Base-by-base conservation (phyloP, 73 alveolate genomes). In the Paramecium octaurelia region DNA sequence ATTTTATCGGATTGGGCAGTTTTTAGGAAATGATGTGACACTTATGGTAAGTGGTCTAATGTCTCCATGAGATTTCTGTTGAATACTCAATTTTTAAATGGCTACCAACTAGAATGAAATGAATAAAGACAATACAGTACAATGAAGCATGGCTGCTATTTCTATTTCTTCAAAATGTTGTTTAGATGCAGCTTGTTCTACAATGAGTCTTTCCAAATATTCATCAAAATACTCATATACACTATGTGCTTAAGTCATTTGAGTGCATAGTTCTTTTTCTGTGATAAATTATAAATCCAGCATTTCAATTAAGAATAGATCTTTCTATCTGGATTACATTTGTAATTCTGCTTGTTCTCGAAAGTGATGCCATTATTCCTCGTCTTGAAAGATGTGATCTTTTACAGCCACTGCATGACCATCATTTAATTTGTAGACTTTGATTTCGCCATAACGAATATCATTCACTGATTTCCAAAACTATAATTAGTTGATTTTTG, bases 181-280 rank as follows among this genome's bases (percentile, higher is more conserved):
- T 34, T 71, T 71, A 31, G 86, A 29, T 31, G 34, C 12, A 6
- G 60, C 36, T 60, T 27, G 24, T 58, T 58, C 76, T 23, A 11
- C 21, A 12, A 71, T 31, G 1, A 34, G 12, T 36, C 58, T 71
- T 34, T 71, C 86, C 14, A 71, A n/a, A 14, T 71, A 29, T 71
- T 71, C 86, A 34, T 29, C 50, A 36, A 71, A 71, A 71, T 69
- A 69, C 27, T 69, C 86, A n/a, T 69, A 69, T 8, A 69, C 86
- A 69, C 86, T 69, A 23, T 69, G 50, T 27, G 86, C 86, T 69
- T 69, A 69, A 23, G 86, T 69, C 50, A 69, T 27, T 69, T 69
- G 86, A 34, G 86, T 69, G 50, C 86, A 69, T 69, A 69, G 27
- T 69, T 69, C 86, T 29, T 34, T 69, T 24, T 69, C 86, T 5